Conservation (phyloP, 2,329 filamentous ascomycete species). For the Alternaria incomplexa region DNA sequence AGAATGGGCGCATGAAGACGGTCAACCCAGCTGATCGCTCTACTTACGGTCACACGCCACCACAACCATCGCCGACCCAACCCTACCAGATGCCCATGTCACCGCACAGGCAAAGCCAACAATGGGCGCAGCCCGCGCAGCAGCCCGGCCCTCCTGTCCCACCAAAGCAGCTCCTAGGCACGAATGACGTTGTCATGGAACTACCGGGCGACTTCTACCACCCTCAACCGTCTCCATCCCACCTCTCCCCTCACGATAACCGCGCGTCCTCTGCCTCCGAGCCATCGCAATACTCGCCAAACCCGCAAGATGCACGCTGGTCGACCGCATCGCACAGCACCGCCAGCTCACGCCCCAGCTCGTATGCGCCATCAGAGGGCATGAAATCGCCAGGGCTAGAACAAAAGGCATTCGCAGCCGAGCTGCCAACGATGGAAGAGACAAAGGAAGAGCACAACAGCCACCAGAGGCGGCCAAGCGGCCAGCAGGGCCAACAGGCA, state of each 20-base stretch:
- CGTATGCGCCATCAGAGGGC: conserved; percentile 44
- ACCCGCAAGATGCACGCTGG: conserved; percentile 40
- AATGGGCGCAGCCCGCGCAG: conserved; percentile 13
- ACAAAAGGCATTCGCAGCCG: conserved; percentile 41
- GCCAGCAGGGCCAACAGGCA: conserved; percentile 23
- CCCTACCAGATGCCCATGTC: conserved; percentile 39
- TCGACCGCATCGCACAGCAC: conserved; percentile 37
- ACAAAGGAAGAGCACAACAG: conserved; percentile 42
- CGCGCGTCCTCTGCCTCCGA: conserved; percentile 31
- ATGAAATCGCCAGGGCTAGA: conserved; percentile 44
- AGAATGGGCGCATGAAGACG: conserved; percentile 68
- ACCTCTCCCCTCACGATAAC: conserved; percentile 32
- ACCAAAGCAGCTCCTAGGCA: conserved; percentile 30
- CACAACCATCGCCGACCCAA: conserved; percentile 29
- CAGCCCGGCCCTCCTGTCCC: conserved; percentile 15
- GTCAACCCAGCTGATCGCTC: conserved; percentile 55
- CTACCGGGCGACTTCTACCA: conserved; percentile 52
- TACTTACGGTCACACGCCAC: conserved; percentile 17
- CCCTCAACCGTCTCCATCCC: conserved; percentile 35
- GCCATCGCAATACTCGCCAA: conserved; percentile 30
- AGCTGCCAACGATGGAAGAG: conserved; percentile 46
- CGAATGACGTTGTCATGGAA: conserved; percentile 49
- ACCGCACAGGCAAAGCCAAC: conserved; percentile 16
- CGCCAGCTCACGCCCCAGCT: conserved; percentile 41
- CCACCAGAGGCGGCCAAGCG: conserved; percentile 19